Conservation (phyloP, 441 rosid genomes). For the Mallotus japonicus region DNA sequence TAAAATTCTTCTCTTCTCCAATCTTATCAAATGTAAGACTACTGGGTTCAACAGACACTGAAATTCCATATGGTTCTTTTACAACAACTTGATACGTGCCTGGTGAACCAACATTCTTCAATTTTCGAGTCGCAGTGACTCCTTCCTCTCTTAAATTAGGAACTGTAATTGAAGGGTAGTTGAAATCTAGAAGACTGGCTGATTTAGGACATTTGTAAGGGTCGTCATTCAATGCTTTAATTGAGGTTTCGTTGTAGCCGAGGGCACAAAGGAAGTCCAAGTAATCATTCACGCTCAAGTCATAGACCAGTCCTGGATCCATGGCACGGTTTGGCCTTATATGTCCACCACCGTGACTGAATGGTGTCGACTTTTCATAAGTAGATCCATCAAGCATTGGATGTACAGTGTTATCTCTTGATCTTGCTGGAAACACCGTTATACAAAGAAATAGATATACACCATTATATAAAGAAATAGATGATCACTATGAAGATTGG, state of each 20-base stretch:
- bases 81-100: conserved; percentile 36
- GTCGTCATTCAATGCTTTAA: conserved; percentile 27
- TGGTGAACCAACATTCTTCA: conserved; percentile 52
- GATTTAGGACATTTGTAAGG: conserved; percentile 35
- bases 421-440: conserved; percentile 40
- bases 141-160: conserved; percentile 26
- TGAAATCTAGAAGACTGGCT: conserved; percentile 34
- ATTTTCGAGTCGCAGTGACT: conserved; percentile 35
- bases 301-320: conserved; percentile 64
- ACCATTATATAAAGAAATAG: no score
- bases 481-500: no score
- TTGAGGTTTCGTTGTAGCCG: conserved; percentile 46
- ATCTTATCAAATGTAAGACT: conserved; percentile 29
- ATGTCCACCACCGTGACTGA: conserved; percentile 59
- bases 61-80: conserved; percentile 41
- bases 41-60: conserved; percentile 39
- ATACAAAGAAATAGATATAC: no score
- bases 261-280: conserved; percentile 53
- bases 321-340: conserved; percentile 61
- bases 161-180: conserved; percentile 62
- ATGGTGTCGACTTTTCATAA: conserved; percentile 42
- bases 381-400: conserved; percentile 36
- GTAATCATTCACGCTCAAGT: conserved; percentile 45
- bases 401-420: conserved; percentile 45
- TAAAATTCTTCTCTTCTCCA: conserved; percentile 50